Evolutionary conservation across 768 basidiomycete species (phyloP), one percentile per base, ranked within the genome.

Genomic region (Tubosaeta sp.): DNA sequence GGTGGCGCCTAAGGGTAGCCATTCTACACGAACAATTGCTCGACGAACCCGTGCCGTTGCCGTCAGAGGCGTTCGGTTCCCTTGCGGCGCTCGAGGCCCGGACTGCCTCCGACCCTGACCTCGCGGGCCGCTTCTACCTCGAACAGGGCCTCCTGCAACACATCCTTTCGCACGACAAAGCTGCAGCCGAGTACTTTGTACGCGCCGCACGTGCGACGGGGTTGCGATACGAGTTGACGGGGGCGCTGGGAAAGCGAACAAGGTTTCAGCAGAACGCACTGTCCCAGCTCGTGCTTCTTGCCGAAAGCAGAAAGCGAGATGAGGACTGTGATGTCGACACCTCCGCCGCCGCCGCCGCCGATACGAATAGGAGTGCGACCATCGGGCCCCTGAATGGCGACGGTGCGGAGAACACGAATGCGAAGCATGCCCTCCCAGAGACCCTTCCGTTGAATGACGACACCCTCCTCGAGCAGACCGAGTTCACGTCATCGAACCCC

Each of bases 381-480:
- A 33, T 34, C n/a, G 46, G 48, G 45, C 35, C 52, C 46, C 29
- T 37, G 48, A 48, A 55, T 41, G 49, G 45, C 22, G 31, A 45
- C 22, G 43, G 59, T 22, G 8, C 33, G 33, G 12, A 29, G 33
- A 34, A 34, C 14, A 34, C 33, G 33, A 14, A 34, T 34, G 14
- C 12, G 4, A 14, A 5, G 10, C 9, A 12, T 11, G 33, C 10
- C 33, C 33, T 92, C 26, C 94, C 95, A n/a, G 84, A 90, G 67
- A 84, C 87, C 5, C 70, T 98, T 26, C 74, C 77, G 2, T 77
- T 98, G 43, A 95, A 98, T 68, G 97, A 98, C 68, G 97, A 99
- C 69, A 98, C 95, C 0, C 78, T 99, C 16, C 79, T 99, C 37
- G 97, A 99, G 71, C 84, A 88, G 60, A 98, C 95, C 1, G 81